Base-by-base conservation (phyloP, 1,284 basidiomycete species). In the Phaffia rhodozyma region DNA sequence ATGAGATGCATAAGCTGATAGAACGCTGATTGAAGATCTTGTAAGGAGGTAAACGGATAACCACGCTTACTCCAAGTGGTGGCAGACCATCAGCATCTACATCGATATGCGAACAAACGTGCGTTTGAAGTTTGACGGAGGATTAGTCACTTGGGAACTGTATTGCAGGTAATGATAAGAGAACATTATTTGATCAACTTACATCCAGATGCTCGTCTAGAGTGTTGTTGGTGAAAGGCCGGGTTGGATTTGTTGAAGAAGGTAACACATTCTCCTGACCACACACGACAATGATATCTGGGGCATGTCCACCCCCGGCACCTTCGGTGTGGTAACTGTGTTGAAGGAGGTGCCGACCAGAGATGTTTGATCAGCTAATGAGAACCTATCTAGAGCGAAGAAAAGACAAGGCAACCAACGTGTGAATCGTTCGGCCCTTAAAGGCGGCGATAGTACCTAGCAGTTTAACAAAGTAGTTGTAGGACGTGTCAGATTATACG, bases 131-230 rank as follows among this genome's bases (percentile, higher is more conserved):
- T 1, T 29, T 13, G 18, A 20, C 1, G 13, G 9, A 48, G 51
- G 13, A 11, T 27, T 30, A 18, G 34, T 57, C 55, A 38, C 61
- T 49, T 59, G n/a, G 29, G 21, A 29, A 50, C 48, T 34, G 23
- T 29, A 1, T 9, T 7, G 23, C 21, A 52, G 48, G 62, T 49
- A 49, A 32, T 52, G 47, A 55, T 43, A 32, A 55, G 48, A 55
- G 48, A 0, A 32, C 20, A 59, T 38, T 43, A 21, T 48, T 25
- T 43, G 54, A 1, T 25, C 3, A 9, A 74, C 86, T 70, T 71
- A 93, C 91, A 72, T 98, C 96, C 29, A 97, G 83, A 77, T 98
- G 94, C 74, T 98, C 96, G 70, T 97, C 93, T 3, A 98, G 79
- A 0, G 96, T 99, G 73, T 98, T 98, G 51, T 80, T 80, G 4